Conservation (phyloP, 2,329 filamentous ascomycete genomes). For the Talaromyces sp. region DNA sequence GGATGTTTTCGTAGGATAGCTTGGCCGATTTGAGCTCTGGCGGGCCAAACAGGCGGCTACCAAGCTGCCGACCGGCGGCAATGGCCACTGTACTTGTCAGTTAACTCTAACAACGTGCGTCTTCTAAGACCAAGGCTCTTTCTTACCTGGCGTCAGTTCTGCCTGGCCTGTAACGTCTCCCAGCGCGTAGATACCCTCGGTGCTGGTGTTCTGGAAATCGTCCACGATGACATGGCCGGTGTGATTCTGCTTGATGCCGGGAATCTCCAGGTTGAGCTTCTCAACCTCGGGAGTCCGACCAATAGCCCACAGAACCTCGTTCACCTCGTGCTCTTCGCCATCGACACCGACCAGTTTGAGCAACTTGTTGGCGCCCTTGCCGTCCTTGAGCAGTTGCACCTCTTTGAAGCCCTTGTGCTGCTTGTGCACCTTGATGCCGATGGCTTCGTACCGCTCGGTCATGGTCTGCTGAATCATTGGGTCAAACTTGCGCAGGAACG, state of each 20-base stretch:
- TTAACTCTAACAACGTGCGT: too few relatives aligned
- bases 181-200: constrained; percentile 44
- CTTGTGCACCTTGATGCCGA: constrained; percentile 44
- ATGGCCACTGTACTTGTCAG: constrained; percentile 39
- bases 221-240: constrained; percentile 43
- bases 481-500: constrained; percentile 47
- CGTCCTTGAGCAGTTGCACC: constrained; percentile 39
- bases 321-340: constrained; percentile 40
- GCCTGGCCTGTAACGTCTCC: constrained; percentile 49
- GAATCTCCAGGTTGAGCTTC: constrained; percentile 35
- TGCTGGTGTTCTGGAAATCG: constrained; percentile 46
- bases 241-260: constrained; percentile 36
- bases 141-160: constrained; percentile 45
- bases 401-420: constrained; percentile 44
- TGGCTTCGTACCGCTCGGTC: constrained; percentile 46
- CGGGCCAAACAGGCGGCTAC: constrained; percentile 46
- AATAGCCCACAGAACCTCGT: constrained; percentile 48
- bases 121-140: neutral
- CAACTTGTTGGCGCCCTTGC: constrained; percentile 43
- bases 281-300: constrained; percentile 43
- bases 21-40: constrained; percentile 38
- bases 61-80: constrained; percentile 46
- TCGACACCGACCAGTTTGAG: constrained; percentile 41
- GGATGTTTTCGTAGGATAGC: constrained; percentile 47
- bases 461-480: constrained; percentile 49